phyloP scores from a whole-genome alignment of 345 rosid species.

The Populus ilicifolia region DNA sequence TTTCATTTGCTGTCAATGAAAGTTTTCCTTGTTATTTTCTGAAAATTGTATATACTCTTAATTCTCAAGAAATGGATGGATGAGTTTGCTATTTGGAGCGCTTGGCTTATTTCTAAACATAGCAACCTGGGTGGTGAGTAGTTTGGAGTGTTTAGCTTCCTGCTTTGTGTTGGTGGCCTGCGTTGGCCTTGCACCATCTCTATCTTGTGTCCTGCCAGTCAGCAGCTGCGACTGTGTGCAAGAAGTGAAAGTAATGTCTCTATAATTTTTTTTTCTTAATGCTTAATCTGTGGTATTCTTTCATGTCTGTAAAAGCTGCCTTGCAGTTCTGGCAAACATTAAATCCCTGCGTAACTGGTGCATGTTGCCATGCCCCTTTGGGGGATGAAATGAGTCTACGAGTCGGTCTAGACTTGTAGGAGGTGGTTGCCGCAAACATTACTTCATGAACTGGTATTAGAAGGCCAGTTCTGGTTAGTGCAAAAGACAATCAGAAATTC shows the following conservation, averaged over 20 bases:
- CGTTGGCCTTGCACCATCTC: background rate
- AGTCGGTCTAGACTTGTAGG: background rate
- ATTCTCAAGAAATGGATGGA: background rate
- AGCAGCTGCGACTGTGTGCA: background rate
- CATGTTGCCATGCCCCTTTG: background rate
- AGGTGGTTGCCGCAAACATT: background rate
- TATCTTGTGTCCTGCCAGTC: background rate
- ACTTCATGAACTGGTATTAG: background rate
- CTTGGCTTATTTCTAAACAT: background rate
- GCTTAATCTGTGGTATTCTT: background rate
- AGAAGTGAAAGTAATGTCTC: background rate
- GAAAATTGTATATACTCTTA: background rate
- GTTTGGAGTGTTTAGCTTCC: background rate
- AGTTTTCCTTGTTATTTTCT: background rate
- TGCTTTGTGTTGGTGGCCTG: background rate
- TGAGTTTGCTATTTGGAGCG: background rate
- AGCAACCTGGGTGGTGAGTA: background rate
- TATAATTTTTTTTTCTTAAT: no score
- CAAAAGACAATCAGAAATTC: background rate
- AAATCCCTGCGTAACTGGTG: background rate
- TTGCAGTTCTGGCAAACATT: background rate
- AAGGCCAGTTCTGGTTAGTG: background rate
- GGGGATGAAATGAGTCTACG: background rate
- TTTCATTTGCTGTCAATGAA: slow-evolving; percentile 16
- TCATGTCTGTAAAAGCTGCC: background rate